Conservation (phyloP, 1,139 yeast genomes). For the Pichia sp. region DNA sequence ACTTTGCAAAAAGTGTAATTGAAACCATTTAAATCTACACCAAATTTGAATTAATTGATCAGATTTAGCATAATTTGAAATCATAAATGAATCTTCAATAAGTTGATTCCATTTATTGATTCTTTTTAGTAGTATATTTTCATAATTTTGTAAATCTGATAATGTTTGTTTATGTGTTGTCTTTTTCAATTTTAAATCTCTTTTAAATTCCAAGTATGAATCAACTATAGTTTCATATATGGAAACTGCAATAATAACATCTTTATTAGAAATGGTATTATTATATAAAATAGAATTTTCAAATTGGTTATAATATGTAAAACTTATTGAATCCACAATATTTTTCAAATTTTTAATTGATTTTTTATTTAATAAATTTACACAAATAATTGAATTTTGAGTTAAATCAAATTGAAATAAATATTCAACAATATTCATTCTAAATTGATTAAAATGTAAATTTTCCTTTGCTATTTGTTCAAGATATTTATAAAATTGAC, state of each 20-base stretch:
- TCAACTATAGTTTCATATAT: conserved; percentile 58
- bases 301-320: conserved; percentile 9
- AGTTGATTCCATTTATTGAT: conserved; percentile 32
- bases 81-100: conserved; percentile 20
- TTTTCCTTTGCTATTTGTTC: conserved; percentile 29
- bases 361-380: conserved; percentile 28
- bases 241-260: conserved; percentile 28
- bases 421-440: conserved; percentile 39
- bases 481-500: conserved; percentile 31
- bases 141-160: conserved; percentile 33
- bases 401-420: conserved; percentile 30
- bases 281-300: conserved; percentile 4
- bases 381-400: conserved; percentile 28
- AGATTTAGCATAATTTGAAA: background rate
- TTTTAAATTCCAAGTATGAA: conserved; percentile 32
- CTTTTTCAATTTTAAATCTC: conserved; percentile 31
- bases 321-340: conserved; percentile 33
- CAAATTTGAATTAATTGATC: conserved; percentile 12
- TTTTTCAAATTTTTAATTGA: conserved; percentile 29
- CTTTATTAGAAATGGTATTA: background rate
- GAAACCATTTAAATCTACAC: conserved; percentile 26
- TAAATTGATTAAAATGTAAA: conserved; percentile 43
- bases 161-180: conserved; percentile 25
- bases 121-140: conserved; percentile 16
- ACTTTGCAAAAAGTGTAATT: conserved; percentile 20